phyloP scores from a whole-genome alignment of 2,329 filamentous ascomycete genomes.

The Hypoxylon sp. region DNA sequence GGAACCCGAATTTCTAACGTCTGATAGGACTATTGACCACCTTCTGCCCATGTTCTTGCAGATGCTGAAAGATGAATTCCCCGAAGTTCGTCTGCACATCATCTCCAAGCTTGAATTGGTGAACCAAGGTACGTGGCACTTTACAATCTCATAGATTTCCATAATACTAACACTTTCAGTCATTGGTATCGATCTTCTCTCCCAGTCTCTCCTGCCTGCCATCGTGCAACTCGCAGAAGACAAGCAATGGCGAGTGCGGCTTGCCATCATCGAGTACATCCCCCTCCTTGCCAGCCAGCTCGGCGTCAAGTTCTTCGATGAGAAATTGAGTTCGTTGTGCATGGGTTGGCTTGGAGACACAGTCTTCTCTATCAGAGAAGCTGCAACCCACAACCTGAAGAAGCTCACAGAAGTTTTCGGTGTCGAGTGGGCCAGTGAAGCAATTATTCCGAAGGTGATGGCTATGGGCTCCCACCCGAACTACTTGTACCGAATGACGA shows the following conservation, averaged over 20 bases:
- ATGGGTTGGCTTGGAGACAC: constrained; percentile 99
- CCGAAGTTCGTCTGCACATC: constrained; percentile 97
- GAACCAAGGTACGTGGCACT: constrained; percentile 79
- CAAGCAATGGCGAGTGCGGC: constrained; percentile 98
- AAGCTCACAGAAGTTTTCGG: constrained; percentile 99
- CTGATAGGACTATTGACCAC: constrained; percentile 88
- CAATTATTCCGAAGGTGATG: constrained; percentile 98
- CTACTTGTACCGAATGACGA: constrained; percentile 99
- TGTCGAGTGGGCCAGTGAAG: constrained; percentile 95
- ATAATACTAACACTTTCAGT: constrained; percentile 64
- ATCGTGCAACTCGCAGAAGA: constrained; percentile 98
- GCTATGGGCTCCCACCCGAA: constrained; percentile 98
- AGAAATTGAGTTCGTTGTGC: constrained; percentile 93
- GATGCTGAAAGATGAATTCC: constrained; percentile 99
- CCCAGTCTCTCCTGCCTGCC: constrained; percentile 94
- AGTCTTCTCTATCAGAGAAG: constrained; percentile 98
- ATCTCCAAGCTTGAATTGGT: constrained; percentile 99
- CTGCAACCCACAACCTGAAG: constrained; percentile 96
- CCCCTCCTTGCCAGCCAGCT: constrained; percentile 94
- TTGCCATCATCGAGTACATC: constrained; percentile 99
- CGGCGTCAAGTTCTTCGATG: constrained; percentile 97
- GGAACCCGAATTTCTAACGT: constrained; percentile 34
- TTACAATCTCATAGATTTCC: background rate
- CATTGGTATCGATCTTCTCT: constrained; percentile 96
- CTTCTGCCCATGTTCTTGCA: constrained; percentile 98